Evolutionary conservation across 495 filamentous ascomycete species (phyloP).

Genomic region (Aspergillus nidulans): DNA sequence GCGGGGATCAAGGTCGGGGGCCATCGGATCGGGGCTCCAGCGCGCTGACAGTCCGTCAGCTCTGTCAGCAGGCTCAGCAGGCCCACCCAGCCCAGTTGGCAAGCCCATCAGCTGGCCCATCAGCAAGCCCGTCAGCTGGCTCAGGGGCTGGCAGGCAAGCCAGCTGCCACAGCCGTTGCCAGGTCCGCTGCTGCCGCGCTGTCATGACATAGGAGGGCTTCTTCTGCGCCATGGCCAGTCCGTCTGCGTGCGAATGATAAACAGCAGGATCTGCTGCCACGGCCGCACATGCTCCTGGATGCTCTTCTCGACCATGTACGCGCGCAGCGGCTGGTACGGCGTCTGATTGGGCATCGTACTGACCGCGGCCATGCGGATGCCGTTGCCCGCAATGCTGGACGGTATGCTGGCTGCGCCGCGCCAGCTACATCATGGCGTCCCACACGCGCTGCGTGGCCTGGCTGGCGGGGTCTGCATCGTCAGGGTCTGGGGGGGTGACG

Average conservation of each 20-base stretch:
- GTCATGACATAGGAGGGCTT: background rate
- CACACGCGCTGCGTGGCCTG: background rate
- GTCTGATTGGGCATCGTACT: background rate
- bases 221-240: background rate
- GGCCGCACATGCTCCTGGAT: constrained; percentile 10
- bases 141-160: too few relatives aligned
- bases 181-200: background rate
- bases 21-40: too few relatives aligned
- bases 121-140: too few relatives aligned
- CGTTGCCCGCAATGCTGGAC: background rate
- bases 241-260: constrained; percentile 13
- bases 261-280: constrained; percentile 15
- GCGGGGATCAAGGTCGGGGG: too few relatives aligned
- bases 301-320: constrained; percentile 10
- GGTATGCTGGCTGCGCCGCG: constrained; percentile 7
- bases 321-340: constrained; percentile 3
- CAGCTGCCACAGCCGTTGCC: background rate
- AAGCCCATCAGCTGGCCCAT: too few relatives aligned
- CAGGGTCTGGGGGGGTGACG: too few relatives aligned
- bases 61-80: too few relatives aligned
- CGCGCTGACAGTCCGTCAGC: too few relatives aligned
- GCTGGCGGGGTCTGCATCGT: background rate
- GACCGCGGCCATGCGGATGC: constrained; percentile 1
- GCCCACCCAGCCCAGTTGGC: too few relatives aligned
- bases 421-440: constrained; percentile 4